phyloP scores from a whole-genome alignment of 1,284 basidiomycete species.

The Cutaneotrichosporon mucoides region DNA sequence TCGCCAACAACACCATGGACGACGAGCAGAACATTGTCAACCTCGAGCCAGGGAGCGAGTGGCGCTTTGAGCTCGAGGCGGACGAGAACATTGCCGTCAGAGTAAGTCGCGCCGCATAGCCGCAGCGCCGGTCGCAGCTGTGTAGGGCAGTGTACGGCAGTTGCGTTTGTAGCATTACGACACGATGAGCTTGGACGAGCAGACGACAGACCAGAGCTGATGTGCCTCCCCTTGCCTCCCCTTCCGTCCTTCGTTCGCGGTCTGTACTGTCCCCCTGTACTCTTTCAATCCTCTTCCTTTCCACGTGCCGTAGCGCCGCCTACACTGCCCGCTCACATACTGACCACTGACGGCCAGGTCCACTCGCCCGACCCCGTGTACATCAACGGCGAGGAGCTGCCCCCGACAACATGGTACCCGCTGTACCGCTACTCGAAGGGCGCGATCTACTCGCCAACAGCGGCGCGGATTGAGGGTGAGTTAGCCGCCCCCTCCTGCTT shows the following conservation, averaged over 20 bases:
- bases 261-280: no score
- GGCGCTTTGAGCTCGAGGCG: constrained; percentile 94
- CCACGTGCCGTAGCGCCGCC: no score
- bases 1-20: neutral
- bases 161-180: no score
- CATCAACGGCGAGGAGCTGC: constrained; percentile 48
- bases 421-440: constrained; percentile 43
- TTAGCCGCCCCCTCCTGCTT: no score
- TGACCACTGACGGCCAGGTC: constrained; percentile 28
- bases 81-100: constrained; percentile 76
- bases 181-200: no score
- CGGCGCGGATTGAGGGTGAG: constrained; percentile 39
- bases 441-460: constrained; percentile 38
- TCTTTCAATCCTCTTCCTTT: no score
- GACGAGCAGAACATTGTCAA: constrained; percentile 29
- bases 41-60: constrained; percentile 77
- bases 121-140: no score
- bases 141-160: no score
- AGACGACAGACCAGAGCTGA: no score
- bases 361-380: constrained; percentile 43
- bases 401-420: constrained; percentile 50
- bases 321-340: neutral
- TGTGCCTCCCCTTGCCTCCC: no score
- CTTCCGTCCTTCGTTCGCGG: no score
- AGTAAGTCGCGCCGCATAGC: constrained; percentile 53